Conservation (phyloP, 140 eudicot genomes). For the Anethum foeniculum region DNA sequence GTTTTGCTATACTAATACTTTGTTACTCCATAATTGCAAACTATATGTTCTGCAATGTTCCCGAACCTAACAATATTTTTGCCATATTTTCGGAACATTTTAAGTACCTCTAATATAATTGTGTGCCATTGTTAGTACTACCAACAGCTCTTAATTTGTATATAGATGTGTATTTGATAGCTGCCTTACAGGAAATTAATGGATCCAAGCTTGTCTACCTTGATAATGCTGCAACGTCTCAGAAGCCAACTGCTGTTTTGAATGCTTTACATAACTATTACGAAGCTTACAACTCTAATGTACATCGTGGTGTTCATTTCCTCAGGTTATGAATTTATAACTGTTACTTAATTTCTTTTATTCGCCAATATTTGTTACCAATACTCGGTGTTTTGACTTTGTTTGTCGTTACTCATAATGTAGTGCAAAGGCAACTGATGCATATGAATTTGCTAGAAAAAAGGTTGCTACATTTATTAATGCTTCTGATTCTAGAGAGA, state of each 20-base stretch:
- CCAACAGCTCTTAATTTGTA: too few species aligned
- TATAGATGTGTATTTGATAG: not conserved
- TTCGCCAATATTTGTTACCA: too few species aligned
- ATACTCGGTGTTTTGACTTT: not conserved
- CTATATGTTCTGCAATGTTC: too few species aligned
- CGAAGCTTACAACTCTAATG: slow-evolving; percentile 75
- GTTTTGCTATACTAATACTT: too few species aligned
- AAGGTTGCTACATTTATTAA: slow-evolving; percentile 87
- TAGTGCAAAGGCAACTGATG: slow-evolving; percentile 96
- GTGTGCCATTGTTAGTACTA: too few species aligned
- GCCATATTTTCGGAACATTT: too few species aligned
- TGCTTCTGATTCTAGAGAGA: slow-evolving; percentile 72
- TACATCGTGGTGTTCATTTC: slow-evolving; percentile 94
- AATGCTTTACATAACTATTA: slow-evolving; percentile 66
- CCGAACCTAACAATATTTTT: too few species aligned
- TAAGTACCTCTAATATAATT: too few species aligned
- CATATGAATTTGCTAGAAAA: slow-evolving; percentile 77
- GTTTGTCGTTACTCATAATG: not conserved
- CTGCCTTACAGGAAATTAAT: slow-evolving; percentile 55
- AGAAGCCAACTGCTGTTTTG: slow-evolving; percentile 81
- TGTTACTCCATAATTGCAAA: too few species aligned
- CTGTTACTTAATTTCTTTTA: not conserved
- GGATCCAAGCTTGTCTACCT: slow-evolving; percentile 79
- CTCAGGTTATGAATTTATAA: slow-evolving; percentile 36
- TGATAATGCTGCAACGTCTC: slow-evolving; percentile 98